Evolutionary conservation across 345 rosid genomes (phyloP).

Genomic region (Arabis hirsuta): DNA sequence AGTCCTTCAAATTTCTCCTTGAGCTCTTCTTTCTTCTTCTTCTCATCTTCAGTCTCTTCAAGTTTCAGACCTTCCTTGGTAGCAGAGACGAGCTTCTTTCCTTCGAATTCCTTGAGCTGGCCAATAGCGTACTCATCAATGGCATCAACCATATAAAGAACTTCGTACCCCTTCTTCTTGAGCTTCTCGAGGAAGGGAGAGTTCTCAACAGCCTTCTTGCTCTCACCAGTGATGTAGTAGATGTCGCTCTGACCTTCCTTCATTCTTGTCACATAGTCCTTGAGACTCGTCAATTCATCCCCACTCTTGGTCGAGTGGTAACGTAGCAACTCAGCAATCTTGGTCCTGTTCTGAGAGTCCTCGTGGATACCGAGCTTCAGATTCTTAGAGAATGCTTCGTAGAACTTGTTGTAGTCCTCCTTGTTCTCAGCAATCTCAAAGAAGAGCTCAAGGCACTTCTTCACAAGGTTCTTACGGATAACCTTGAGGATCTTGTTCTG

Average conservation of each 20-base stretch:
- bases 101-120: slow-evolving; percentile 88
- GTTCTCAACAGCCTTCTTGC: slow-evolving; percentile 93
- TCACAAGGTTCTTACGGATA: slow-evolving; percentile 87
- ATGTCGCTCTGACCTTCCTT: slow-evolving; percentile 87
- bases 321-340: slow-evolving; percentile 80
- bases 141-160: slow-evolving; percentile 84
- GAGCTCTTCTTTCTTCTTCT: slow-evolving; percentile 62
- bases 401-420: slow-evolving; percentile 93
- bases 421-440: slow-evolving; percentile 93
- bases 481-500: slow-evolving; percentile 95
- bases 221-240: slow-evolving; percentile 88
- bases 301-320: slow-evolving; percentile 97
- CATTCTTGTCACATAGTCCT: slow-evolving; percentile 94
- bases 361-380: slow-evolving; percentile 89
- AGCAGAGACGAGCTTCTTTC: slow-evolving; percentile 84
- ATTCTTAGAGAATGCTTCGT: slow-evolving; percentile 88
- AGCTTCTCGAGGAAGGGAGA: slow-evolving; percentile 94
- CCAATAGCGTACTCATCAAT: slow-evolving; percentile 87
- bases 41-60: slow-evolving; percentile 81
- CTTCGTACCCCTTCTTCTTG: slow-evolving; percentile 88
- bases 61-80: slow-evolving; percentile 88
- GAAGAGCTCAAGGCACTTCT: slow-evolving; percentile 91
- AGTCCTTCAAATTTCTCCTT: slow-evolving; percentile 82
- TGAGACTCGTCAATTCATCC: slow-evolving; percentile 82
- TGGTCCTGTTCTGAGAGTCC: slow-evolving; percentile 76